Evolutionary conservation across 2,329 filamentous ascomycete species (phyloP), one percentile per base, ranked within the genome.

Genomic region (Mycocentrospora acerina): DNA sequence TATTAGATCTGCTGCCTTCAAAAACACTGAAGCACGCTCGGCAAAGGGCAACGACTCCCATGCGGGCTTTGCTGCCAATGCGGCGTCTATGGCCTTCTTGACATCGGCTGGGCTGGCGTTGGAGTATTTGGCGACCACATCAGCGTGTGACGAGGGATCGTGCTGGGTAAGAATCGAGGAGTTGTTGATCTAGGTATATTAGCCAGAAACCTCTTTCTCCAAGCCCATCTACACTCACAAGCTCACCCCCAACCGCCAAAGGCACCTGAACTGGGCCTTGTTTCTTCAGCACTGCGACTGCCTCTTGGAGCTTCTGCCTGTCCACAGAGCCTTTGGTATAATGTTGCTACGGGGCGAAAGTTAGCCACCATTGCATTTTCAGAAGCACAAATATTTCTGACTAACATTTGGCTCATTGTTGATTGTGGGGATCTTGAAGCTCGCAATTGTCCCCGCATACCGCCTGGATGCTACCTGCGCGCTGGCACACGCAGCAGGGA

Each of bases 371-470:
- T n/a, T 10, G 11, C 9, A 10, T 4, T 10, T 8, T 3, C 0
- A 27, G 19, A 1, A n/a, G 1, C 3, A 12, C 1, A 1, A n/a
- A 17, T 15, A 25, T 19, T 14, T 5, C 2, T 7, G 25, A 37
- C 88, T 68, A 71, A 95, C 90, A 67, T 96, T 98, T n/a, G 89
- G 89, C 74, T 98, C 93, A 66, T 98, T 98, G 64, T 81, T 75
- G 57, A 96, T 81, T 48, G 83, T 83, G 33, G 93, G 93, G 35
- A 90, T 80, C 75, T 88, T 91, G 79, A 96, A 97, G 45, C 82
- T 78, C 33, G 90, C 90, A 49, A 95, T 76, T 7, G 82, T 85
- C 40, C 83, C 71, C 46, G 64, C 57, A 37, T 58, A 53, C 51
- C 64, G 50, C 48, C 54, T 57, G 24, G 59, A 54, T 24, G 52